Evolutionary conservation across 805 yeast species (phyloP), one percentile per base, ranked within the genome.

Genomic region (Schwanniomyces polymorphus): DNA sequence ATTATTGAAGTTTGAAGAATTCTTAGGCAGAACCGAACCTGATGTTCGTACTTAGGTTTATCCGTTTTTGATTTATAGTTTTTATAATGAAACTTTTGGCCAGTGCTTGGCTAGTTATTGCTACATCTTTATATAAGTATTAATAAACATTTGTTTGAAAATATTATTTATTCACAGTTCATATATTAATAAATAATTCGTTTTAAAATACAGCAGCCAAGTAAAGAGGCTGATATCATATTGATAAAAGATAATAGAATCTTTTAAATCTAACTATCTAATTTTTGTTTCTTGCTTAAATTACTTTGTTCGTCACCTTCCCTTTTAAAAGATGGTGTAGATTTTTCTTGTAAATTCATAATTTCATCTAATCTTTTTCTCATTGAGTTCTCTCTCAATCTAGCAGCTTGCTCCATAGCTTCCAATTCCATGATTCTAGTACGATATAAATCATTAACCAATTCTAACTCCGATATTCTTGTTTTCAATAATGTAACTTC

Each of bases 401-500:
- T 73, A 0, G 81, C 76, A 5, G 82, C 84, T 48, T 68, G 74
- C 57, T 80, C 85, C 78, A 76, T 71, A 17, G 82, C 82, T 67
- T 92, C 97, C 53, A 92, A 74, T 61, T 92, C 97, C 63, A 79
- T 74, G 38, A 92, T 88, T 55, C 96, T 80, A 6, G 92, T 81
- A 56, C 88, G 81, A 71, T 90, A 88, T 48, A 92, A 70, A 61
- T 91, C 97, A 58, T 91, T 91, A 35, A 92, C 96, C 38, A 91
- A 74, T 63, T 92, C 98, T 51, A 92, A 76, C 63, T 92, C 98
- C 10, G 87, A 81, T 18, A 91, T 88, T 48, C 95, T 76, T 0
- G 97, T 88, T 53, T 82, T 81, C 52, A 91, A 68, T 23, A 66
- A 57, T 23, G 74, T 69, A 11, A 65, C 56, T 52, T 70, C 75